phyloP scores from a whole-genome alignment of 2,329 filamentous ascomycete species.

The Botrytis aclada region DNA sequence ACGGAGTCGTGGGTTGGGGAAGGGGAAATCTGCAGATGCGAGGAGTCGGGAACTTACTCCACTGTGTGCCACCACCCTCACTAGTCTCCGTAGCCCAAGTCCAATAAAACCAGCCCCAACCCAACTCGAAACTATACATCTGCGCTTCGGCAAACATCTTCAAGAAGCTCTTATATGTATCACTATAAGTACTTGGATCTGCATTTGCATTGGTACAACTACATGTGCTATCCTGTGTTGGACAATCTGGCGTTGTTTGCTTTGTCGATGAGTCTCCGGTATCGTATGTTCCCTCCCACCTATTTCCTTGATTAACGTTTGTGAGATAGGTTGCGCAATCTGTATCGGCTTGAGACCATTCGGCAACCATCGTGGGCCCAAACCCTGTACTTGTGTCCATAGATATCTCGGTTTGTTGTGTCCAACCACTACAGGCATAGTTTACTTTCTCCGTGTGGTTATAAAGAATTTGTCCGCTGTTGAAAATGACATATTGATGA shows the following conservation, averaged over 20 bases:
- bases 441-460: conserved; percentile 80
- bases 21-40: conserved; percentile 50
- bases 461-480: conserved; percentile 77
- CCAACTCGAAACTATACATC: conserved; percentile 90
- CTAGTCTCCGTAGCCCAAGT: conserved; percentile 90
- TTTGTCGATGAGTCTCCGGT: conserved; percentile 54
- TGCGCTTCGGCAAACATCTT: conserved; percentile 91
- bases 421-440: conserved; percentile 87
- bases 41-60: conserved; percentile 53
- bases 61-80: conserved; percentile 55
- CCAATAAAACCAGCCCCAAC: conserved; percentile 99
- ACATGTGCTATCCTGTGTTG: conserved; percentile 64
- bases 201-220: conserved; percentile 75
- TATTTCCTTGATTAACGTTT: conserved; percentile 81
- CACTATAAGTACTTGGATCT: conserved; percentile 63
- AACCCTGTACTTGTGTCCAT: conserved; percentile 76
- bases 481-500: conserved; percentile 98
- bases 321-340: conserved; percentile 87
- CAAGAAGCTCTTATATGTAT: conserved; percentile 79
- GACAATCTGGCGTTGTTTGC: conserved; percentile 71
- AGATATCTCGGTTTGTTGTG: conserved; percentile 68
- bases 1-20: conserved; percentile 56
- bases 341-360: conserved; percentile 97
- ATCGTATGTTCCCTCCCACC: conserved; percentile 86
- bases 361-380: conserved; percentile 89